Evolutionary conservation across 495 filamentous ascomycete species (phyloP).

Genomic region (Penicillium tannophilum): DNA sequence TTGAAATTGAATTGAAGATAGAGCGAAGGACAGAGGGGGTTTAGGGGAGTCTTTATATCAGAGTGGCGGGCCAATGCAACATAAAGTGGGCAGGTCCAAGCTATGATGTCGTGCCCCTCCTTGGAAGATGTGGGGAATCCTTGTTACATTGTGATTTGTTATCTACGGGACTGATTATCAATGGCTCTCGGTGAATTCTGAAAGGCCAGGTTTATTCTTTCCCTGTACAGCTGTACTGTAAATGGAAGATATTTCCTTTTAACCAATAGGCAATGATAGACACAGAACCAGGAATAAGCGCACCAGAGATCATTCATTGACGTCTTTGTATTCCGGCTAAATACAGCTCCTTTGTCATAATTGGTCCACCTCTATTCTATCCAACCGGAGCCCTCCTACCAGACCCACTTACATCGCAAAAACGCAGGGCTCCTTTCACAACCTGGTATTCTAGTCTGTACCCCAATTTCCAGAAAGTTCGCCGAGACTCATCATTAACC

Average conservation of each 20-base stretch:
- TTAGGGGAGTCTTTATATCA: slow-evolving; percentile 15
- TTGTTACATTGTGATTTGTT: slow-evolving; percentile 6
- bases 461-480: slow-evolving; percentile 19
- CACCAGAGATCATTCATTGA: neutral
- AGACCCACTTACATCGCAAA: neutral
- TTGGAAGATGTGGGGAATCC: slow-evolving; percentile 8
- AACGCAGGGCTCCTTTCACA: neutral
- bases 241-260: neutral
- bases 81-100: slow-evolving; percentile 44
- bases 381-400: neutral
- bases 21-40: neutral
- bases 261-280: neutral
- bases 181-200: neutral
- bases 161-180: neutral
- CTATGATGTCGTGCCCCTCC: slow-evolving; percentile 28
- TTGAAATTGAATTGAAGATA: neutral
- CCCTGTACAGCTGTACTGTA: neutral
- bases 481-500: neutral
- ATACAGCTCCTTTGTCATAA: slow-evolving; percentile 9
- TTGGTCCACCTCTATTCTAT: neutral
- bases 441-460: neutral
- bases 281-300: neutral
- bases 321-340: slow-evolving; percentile 24
- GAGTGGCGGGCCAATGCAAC: neutral
- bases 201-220: neutral